Percentiles rank a stretch among this genome's conserved stretches.
These are phyloP conservation scores for Pseudomonodictys pantanalensis DNA, from an alignment of 495 filamentous ascomycete genomes.

Conservation along the genomic window DNA sequence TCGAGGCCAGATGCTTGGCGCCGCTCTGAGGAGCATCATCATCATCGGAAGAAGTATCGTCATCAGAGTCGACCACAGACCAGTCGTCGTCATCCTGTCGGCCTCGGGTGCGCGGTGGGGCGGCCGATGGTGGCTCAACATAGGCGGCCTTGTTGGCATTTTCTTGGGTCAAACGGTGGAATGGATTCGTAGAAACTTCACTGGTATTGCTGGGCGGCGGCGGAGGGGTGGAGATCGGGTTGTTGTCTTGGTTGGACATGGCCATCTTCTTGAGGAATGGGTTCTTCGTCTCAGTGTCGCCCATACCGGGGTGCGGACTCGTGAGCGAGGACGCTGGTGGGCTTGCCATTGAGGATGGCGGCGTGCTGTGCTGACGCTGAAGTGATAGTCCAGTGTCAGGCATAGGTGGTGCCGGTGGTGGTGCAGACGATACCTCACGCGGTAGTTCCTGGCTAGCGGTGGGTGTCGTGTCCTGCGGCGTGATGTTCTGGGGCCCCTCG, in stretches of 20 bases:
- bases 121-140: slow-evolving; percentile 19
- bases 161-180: slow-evolving; percentile 77
- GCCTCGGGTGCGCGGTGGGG: slow-evolving; percentile 50
- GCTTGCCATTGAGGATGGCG: slow-evolving; percentile 38
- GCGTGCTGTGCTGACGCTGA: slow-evolving; percentile 29
- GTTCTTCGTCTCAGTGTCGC: slow-evolving; percentile 46
- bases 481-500: slow-evolving; percentile 76
- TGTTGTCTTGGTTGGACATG: slow-evolving; percentile 43
- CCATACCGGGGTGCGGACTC: slow-evolving; percentile 49
- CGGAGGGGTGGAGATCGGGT: slow-evolving; percentile 32
- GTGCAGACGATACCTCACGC: slow-evolving; percentile 31
- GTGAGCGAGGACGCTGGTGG: slow-evolving; percentile 38
- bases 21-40: slow-evolving; percentile 70
- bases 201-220: slow-evolving; percentile 43
- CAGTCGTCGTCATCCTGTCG: slow-evolving; percentile 82
- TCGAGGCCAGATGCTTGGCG: slow-evolving; percentile 87
- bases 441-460: slow-evolving; percentile 61
- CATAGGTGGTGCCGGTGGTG: slow-evolving; percentile 38
- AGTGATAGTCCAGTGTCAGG: slow-evolving; percentile 30
- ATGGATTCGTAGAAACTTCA: slow-evolving; percentile 78
- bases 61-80: slow-evolving; percentile 72
- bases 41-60: slow-evolving; percentile 60
- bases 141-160: slow-evolving; percentile 37
- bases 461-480: slow-evolving; percentile 79
- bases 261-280: slow-evolving; percentile 71